Base-by-base conservation (phyloP, 2,329 filamentous ascomycete genomes). In the Botrytis sinoallii region DNA sequence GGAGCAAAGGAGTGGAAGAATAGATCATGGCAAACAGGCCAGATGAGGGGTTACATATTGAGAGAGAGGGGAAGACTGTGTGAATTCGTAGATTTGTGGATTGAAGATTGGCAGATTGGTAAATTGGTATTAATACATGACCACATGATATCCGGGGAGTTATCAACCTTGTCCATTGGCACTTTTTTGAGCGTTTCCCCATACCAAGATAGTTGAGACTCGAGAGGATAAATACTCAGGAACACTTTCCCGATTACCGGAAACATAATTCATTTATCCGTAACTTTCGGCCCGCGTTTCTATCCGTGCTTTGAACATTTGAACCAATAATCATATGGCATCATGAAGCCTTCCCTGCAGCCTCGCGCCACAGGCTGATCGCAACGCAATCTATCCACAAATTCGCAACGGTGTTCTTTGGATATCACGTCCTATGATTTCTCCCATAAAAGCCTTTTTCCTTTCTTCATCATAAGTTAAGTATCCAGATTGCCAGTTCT, bases 281-380 rank as follows among this genome's bases (percentile, higher is more conserved):
- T 72, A 22, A 65, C 40, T 52, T n/a, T 67, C 32, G 65, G 46
- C 35, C 65, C 65, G 46, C 20, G 66, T 67, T 55, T 71, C 46
- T 20, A 74, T 66, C 52, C 42, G 48, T 55, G 66, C 38, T 55
- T 20, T 55, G 20, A 35, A 44, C 7, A 25, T 40, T 35, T 55
- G 32, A n/a, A 44, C 67, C 32, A 67, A 52, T 67, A 18, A 48
- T 18, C 52, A 44, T 57, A 52, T 55, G 75, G 18, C 18, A 10
- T 1, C 40, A 10, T 66, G 29, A 18, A 48, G 63, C 66, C 66
- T 59, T 75, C 70, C 76, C 73, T 75, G 71, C 76, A 79, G 79
- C 79, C 78, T 79, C 72, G 78, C 76, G 70, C 71, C 74, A 72
- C 77, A 78, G 79, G 75, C 77, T 78, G 77, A 79, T 73, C 46